These are phyloP conservation scores for Daldinia grandis DNA, from an alignment of 495 filamentous ascomycete genomes.

Conservation along the genomic window DNA sequence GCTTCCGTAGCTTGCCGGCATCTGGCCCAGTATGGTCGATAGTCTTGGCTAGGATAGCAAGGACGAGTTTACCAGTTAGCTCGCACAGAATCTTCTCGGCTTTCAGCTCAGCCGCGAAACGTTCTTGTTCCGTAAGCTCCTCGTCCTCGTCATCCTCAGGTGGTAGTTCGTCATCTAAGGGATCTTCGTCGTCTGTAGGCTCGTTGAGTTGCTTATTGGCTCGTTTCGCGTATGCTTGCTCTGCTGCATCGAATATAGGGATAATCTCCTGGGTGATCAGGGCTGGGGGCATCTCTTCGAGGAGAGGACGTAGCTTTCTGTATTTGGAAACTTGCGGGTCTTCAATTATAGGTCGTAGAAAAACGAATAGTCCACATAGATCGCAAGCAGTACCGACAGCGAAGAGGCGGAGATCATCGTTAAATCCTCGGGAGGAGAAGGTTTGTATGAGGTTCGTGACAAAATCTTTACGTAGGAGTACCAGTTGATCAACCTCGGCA, in stretches of 20 bases:
- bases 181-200: slow-evolving; percentile 73
- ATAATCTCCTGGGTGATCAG: slow-evolving; percentile 68
- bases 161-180: slow-evolving; percentile 62
- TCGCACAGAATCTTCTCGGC: slow-evolving; percentile 86
- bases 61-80: slow-evolving; percentile 80
- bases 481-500: slow-evolving; percentile 64
- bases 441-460: slow-evolving; percentile 68
- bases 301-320: slow-evolving; percentile 66
- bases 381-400: slow-evolving; percentile 81
- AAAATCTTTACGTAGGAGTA: slow-evolving; percentile 65
- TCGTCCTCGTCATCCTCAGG: slow-evolving; percentile 69
- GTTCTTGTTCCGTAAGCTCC: slow-evolving; percentile 61
- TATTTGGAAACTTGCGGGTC: slow-evolving; percentile 48
- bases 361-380: slow-evolving; percentile 78
- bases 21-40: slow-evolving; percentile 68
- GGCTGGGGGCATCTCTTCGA: slow-evolving; percentile 67
- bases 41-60: slow-evolving; percentile 76
- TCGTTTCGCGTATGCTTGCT: slow-evolving; percentile 78
- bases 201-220: slow-evolving; percentile 70
- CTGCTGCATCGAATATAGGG: slow-evolving; percentile 75
- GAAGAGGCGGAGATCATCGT: slow-evolving; percentile 79
- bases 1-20: slow-evolving; percentile 67
- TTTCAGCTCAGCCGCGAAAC: slow-evolving; percentile 67
- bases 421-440: slow-evolving; percentile 67
- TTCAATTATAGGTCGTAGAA: slow-evolving; percentile 62